Evolutionary conservation across 2,329 filamentous ascomycete species (phyloP), one percentile per base, ranked within the genome.

Genomic region (Fusarium nematophilum): DNA sequence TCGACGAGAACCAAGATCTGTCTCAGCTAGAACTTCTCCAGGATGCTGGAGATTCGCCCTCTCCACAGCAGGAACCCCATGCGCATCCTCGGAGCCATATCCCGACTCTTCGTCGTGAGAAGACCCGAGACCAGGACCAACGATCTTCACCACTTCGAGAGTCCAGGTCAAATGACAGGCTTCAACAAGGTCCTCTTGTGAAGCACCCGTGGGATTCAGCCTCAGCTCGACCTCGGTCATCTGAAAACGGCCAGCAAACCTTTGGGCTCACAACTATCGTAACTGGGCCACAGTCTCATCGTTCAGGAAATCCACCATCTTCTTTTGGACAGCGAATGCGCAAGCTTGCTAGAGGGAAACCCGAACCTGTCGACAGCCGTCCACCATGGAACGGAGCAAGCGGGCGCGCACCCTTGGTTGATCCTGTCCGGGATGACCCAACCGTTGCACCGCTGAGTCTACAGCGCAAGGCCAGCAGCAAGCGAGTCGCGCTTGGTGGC

Each of bases 301-400:
- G 57, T 36, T 43, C 59, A 60, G 69, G 60, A 67, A 73, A 65
- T 34, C 45, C 65, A 13, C 60, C 68, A 4, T 60, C 65, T 8
- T 70, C 73, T 3, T 68, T 76, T 42, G 73, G 74, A 8, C 70
- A 75, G 52, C 72, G 75, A 10, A 67, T 75, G 52, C 70, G 73
- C 9, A 67, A 73, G 25, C 54, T 73, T 42, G 68, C 70, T 33
- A 70, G 74, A 75, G 64, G 74, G 69, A 60, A 78, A 69, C 72
- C 62, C 67, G 76, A 66, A 61, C 71, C 66, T 57, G 23, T 78
- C 47, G 78, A 81, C 21, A 78, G 70, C 45, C 79, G 81, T 17
- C 86, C 87, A 5, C 81, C 87, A 53, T 93, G 90, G 90, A 88
- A 87, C 66, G 90, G 90, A 14, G 86, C 87, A 30, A 92, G 87